phyloP scores from a whole-genome alignment of 768 basidiomycete genomes.

The Boletus huronensis region DNA sequence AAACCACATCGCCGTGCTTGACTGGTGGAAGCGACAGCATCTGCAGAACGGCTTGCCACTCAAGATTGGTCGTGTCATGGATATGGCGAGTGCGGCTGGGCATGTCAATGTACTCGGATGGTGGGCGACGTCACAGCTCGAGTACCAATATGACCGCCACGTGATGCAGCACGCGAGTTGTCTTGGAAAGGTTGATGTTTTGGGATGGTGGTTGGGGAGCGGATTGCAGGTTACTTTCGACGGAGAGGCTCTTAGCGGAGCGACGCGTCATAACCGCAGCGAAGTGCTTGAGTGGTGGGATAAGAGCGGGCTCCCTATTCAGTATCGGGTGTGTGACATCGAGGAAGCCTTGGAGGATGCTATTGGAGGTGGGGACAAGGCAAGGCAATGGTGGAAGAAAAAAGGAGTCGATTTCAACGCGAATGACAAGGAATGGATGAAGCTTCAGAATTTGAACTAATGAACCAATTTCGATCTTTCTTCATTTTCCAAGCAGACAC shows the following conservation, averaged over 20 bases:
- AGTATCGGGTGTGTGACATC: constrained; percentile 88
- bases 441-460: constrained; percentile 71
- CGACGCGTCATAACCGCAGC: constrained; percentile 77
- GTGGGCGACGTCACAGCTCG: constrained; percentile 79
- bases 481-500: not conserved
- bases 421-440: constrained; percentile 86
- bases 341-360: constrained; percentile 90
- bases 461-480: not conserved
- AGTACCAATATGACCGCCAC: constrained; percentile 73
- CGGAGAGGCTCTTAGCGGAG: constrained; percentile 73
- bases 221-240: constrained; percentile 78
- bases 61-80: constrained; percentile 83
- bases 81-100: constrained; percentile 78
- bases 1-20: constrained; percentile 70
- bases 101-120: constrained; percentile 75
- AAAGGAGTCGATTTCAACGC: constrained; percentile 84
- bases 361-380: constrained; percentile 72
- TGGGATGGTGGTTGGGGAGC: constrained; percentile 82
- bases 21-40: constrained; percentile 78
- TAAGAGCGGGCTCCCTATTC: constrained; percentile 69
- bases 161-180: constrained; percentile 77
- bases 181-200: constrained; percentile 73
- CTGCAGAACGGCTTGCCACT: constrained; percentile 50
- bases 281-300: constrained; percentile 91
- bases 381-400: constrained; percentile 74